Evolutionary conservation across 371 early-diverging fungal genomes (phyloP).

Genomic region (Syncephalastrum contaminatum): DNA sequence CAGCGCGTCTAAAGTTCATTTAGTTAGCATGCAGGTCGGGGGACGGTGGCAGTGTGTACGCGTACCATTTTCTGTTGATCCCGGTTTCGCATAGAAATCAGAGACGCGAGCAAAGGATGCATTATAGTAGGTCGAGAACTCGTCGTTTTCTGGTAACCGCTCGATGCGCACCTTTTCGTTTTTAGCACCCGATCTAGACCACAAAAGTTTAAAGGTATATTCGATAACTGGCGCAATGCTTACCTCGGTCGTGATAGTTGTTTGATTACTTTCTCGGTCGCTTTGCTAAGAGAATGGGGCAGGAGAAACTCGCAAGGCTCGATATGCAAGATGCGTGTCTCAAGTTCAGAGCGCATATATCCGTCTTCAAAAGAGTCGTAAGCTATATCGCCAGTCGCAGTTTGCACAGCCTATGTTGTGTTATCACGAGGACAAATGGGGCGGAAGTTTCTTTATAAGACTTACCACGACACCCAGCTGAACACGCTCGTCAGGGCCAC

Average conservation of each 20-base stretch:
- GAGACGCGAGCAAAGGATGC: slow-evolving; percentile 51
- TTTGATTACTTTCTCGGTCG: slow-evolving; percentile 54
- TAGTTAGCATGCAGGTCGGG: background rate
- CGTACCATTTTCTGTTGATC: too few species aligned
- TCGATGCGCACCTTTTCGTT: slow-evolving; percentile 60
- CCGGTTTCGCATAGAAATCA: slow-evolving; percentile 48
- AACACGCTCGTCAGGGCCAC: slow-evolving; percentile 49
- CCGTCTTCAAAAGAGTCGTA: slow-evolving; percentile 77
- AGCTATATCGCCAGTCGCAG: slow-evolving; percentile 72
- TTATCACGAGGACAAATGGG: background rate
- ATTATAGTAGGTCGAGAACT: slow-evolving; percentile 34
- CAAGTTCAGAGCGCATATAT: slow-evolving; percentile 68
- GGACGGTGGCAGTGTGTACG: too few species aligned
- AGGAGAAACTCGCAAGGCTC: slow-evolving; percentile 77
- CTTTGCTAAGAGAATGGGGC: slow-evolving; percentile 49
- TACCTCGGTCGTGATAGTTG: slow-evolving; percentile 33
- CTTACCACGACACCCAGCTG: slow-evolving; percentile 47
- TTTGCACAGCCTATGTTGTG: slow-evolving; percentile 55
- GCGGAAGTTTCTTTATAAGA: background rate
- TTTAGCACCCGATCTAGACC: slow-evolving; percentile 1
- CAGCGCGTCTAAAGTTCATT: slow-evolving; percentile 7
- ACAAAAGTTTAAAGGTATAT: background rate
- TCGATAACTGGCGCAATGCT: background rate
- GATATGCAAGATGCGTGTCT: slow-evolving; percentile 76
- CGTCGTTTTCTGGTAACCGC: slow-evolving; percentile 50